Conservation (phyloP, 305 asterid species). For the Fraxinus nigra region DNA sequence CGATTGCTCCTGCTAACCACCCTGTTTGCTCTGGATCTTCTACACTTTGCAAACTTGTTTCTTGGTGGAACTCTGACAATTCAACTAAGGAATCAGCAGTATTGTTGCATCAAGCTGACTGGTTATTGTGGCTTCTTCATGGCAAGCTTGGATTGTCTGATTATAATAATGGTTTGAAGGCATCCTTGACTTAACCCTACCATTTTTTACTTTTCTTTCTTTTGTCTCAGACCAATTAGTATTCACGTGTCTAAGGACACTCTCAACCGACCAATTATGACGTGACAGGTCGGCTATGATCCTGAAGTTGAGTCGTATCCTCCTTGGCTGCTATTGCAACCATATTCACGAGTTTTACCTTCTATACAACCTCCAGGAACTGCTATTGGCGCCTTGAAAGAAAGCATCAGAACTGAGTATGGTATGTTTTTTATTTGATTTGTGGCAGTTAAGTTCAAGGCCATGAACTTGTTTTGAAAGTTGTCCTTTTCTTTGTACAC, state of each 20-base stretch:
- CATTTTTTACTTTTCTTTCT: not conserved
- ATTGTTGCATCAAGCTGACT: slow-evolving; percentile 90
- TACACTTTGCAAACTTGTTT: slow-evolving; percentile 82
- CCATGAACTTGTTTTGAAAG: not conserved
- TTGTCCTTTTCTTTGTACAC: not conserved
- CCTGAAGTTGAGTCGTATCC: slow-evolving; percentile 86
- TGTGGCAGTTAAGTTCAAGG: not conserved
- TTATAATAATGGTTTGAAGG: slow-evolving; percentile 92
- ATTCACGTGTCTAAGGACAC: not conserved
- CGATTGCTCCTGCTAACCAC: slow-evolving; percentile 80
- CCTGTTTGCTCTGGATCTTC: slow-evolving; percentile 92
- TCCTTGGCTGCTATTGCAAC: slow-evolving; percentile 74
- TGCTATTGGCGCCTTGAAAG: slow-evolving; percentile 59
- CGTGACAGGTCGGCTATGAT: slow-evolving; percentile 82
- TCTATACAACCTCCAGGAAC: slow-evolving; percentile 86
- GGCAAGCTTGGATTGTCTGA: slow-evolving; percentile 88
- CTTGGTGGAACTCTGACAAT: slow-evolving; percentile 77
- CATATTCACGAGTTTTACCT: slow-evolving; percentile 68
- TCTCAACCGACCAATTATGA: not conserved
- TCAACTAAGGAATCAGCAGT: slow-evolving; percentile 51
- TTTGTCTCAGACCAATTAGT: not conserved
- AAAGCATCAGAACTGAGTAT: slow-evolving; percentile 46
- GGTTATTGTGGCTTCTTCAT: slow-evolving; percentile 93
- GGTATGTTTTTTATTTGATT: slow-evolving; percentile 45
- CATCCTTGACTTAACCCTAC: slow-evolving; percentile 16